phyloP scores from a whole-genome alignment of 768 basidiomycete genomes.

The Trichaptum fuscoviolaceum region DNA sequence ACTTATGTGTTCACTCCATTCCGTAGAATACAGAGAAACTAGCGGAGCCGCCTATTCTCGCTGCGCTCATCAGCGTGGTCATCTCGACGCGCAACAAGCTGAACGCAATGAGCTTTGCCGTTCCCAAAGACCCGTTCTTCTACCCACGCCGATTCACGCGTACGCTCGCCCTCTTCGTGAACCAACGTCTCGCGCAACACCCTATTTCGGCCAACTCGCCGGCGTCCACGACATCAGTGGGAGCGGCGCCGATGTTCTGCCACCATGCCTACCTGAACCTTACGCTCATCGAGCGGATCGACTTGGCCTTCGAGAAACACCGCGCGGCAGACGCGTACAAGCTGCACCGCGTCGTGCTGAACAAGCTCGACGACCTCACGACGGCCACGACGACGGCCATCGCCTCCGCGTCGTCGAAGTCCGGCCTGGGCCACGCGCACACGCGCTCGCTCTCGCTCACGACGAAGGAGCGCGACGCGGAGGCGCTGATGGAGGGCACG shows the following conservation, averaged over 20 bases:
- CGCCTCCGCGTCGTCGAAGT: constrained; percentile 10
- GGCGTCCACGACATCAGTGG: neutral
- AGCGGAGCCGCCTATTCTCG: constrained; percentile 67
- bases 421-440: constrained; percentile 5
- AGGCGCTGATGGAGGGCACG: constrained; percentile 40
- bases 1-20: neutral
- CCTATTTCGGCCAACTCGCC: constrained; percentile 10
- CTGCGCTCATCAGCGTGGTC: constrained; percentile 66
- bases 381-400: constrained; percentile 27
- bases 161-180: constrained; percentile 34
- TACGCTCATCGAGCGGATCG: constrained; percentile 42
- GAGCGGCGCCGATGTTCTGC: neutral
- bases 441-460: constrained; percentile 17
- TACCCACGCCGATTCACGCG: constrained; percentile 55
- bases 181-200: constrained; percentile 18
- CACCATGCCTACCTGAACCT: constrained; percentile 33
- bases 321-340: constrained; percentile 49
- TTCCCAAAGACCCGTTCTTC: constrained; percentile 77
- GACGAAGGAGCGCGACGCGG: constrained; percentile 33
- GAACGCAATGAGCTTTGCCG: constrained; percentile 44
- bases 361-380: constrained; percentile 51
- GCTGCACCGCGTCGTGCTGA: constrained; percentile 57
- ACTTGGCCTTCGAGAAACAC: constrained; percentile 42
- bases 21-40: constrained; percentile 70
- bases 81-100: constrained; percentile 67